Evolutionary conservation across 1,284 basidiomycete genomes (phyloP).

Genomic region (Puccinia novopanici): DNA sequence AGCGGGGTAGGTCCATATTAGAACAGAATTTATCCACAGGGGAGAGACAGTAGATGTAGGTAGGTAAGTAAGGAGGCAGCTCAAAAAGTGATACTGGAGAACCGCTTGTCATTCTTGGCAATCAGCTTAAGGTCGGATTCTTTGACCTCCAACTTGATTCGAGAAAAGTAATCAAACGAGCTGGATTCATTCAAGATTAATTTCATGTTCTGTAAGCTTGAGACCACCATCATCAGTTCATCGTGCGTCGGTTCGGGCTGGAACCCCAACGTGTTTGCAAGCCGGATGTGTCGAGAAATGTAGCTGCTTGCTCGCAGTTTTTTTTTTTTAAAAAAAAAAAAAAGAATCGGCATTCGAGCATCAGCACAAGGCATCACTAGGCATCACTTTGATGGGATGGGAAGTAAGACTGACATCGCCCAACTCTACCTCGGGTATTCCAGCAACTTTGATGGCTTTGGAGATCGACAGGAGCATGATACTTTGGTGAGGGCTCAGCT

Average conservation of each 20-base stretch:
- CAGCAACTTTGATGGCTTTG: constrained; percentile 43
- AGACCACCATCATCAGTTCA: constrained; percentile 37
- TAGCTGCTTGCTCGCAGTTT: too few relatives aligned
- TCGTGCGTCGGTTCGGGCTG: constrained; percentile 38
- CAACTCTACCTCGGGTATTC: constrained; percentile 47
- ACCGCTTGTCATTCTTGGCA: constrained; percentile 36
- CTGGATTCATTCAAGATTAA: constrained; percentile 45
- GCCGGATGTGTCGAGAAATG: constrained; percentile 44
- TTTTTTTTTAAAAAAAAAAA: not conserved
- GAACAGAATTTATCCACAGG: not conserved
- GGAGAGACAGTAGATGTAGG: too few relatives aligned
- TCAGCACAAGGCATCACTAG: not conserved
- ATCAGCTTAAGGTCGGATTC: constrained; percentile 30
- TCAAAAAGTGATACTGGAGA: constrained; percentile 28
- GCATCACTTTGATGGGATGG: not conserved
- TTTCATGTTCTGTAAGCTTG: constrained; percentile 42
- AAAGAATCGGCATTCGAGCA: not conserved
- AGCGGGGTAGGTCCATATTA: not conserved
- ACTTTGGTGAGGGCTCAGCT: constrained; percentile 81
- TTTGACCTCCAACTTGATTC: constrained; percentile 46
- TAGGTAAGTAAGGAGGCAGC: not conserved
- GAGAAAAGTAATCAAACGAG: constrained; percentile 45
- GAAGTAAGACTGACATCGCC: constrained; percentile 37
- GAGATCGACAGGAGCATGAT: constrained; percentile 85
- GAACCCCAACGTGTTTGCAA: constrained; percentile 33